Base-by-base conservation (phyloP, 768 basidiomycete species). In the Porphyrellus cyaneotinctus region DNA sequence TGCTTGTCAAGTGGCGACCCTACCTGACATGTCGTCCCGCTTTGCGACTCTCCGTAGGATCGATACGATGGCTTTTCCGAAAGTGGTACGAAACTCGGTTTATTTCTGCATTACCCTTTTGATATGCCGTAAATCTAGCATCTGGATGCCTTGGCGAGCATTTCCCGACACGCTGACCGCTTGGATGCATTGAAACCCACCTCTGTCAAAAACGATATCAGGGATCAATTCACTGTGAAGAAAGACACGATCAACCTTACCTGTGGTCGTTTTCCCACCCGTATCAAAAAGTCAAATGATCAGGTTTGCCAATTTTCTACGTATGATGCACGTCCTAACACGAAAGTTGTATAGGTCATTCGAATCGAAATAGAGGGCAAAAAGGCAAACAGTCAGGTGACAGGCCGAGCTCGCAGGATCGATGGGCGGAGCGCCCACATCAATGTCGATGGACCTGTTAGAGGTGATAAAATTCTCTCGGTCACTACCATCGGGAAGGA, bases 401-500 rank as follows among this genome's bases (percentile, higher is more conserved):
- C 30, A 6, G 52, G 67, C 0, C 68, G 64, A 46, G 58, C 64
- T 0, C 66, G 58, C 2, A 51, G 9, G 54, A 63, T 56, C 58
- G 15, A 55, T 36, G 80, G 82, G 4, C 78, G 78, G 8, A 58
- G 58, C 13, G 76, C 70, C 0, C 56, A 26, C 4, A 56, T 81
- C 24, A 28, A 37, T 12, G 38, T 77, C 31, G 47, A 61, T 6
- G 63, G 50, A 11, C n/a, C 59, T 1, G 20, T 72, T 18, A n/a
- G 39, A 30, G 54, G 52, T 2, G 38, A 51, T 15, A 57, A 45
- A 23, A 53, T 69, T 43, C 15, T 60, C 17, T 64, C 66, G 4
- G 71, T 88, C 37, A 75, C 65, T 10, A 78, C 83, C 4, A 67
- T 78, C 38, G 85, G 84, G 3, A 77, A 74, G 26, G 82, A 78